A percentile compares a stretch with the other conserved stretches of the same genome.
These are phyloP conservation scores for Paracorniculantispora psalliotae DNA, from an alignment of 2,329 filamentous ascomycete species.

Conservation along the genomic window DNA sequence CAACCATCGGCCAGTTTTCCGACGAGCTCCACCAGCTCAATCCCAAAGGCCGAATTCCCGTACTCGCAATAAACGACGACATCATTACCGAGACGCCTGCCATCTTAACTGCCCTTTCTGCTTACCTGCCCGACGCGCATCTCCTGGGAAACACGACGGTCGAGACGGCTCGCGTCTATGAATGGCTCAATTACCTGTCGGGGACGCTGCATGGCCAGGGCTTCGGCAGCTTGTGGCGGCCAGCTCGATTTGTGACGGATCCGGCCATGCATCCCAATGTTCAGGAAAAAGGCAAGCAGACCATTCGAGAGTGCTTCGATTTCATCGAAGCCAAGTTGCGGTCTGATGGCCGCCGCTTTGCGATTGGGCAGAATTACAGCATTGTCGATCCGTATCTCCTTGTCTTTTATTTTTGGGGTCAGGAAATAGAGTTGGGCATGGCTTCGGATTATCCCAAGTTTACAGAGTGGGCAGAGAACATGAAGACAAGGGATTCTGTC, in stretches of 20 bases:
- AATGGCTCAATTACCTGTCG: neutral
- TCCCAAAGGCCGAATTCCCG: neutral
- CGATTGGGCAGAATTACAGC: neutral
- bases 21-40: neutral
- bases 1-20: neutral
- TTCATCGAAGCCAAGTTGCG: neutral
- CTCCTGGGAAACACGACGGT: neutral
- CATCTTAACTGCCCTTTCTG: neutral
- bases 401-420: neutral
- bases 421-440: neutral
- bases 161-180: neutral
- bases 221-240: neutral
- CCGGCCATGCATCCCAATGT: neutral
- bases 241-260: neutral
- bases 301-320: neutral
- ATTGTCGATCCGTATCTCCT: neutral
- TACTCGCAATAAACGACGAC: neutral
- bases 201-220: neutral
- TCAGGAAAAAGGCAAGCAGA: neutral
- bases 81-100: neutral
- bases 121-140: neutral
- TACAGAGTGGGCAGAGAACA: neutral
- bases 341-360: neutral
- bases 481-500: no score
- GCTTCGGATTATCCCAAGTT: neutral